Base-by-base conservation (phyloP, 1,284 basidiomycete species). In the Pulveroboletus sp. region DNA sequence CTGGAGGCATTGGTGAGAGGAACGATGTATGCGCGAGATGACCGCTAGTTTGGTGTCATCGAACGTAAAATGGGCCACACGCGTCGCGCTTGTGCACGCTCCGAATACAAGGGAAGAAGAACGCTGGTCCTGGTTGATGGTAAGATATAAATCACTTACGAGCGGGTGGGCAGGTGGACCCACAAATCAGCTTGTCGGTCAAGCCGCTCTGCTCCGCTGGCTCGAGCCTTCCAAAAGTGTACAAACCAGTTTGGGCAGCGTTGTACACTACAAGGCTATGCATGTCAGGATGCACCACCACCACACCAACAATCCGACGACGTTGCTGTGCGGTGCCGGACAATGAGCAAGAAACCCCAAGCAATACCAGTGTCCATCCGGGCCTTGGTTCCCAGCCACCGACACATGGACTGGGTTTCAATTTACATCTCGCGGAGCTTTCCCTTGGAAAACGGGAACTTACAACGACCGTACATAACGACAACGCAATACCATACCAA, bases 151-250 rank as follows among this genome's bases (percentile, higher is more conserved):
- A 43, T 26, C 18, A 49, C 45, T 40, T 42, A 43, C 55, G 8
- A 24, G 49, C 20, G 7, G 38, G 31, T 26, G 5, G 24, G 43
- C 65, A 36, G 42, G 5, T 54, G 65, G 59, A 67, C 65, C 68
- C 51, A 70, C 65, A 58, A 58, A 57, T 2, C n/a, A 36, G 25
- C 15, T 35, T 11, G 53, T 66, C 45, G 33, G 62, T 47, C 24
- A 35, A 49, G 25, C 36, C 42, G 55, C 61, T 47, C 58, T 18
- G 43, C 31, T 43, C 49, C 43, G 33, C 18, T 1, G 54, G 58
- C 52, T 40, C 57, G 35, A 48, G 25, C 14, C 9, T 67, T 56
- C 65, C 68, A 59, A 70, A 70, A 55, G 24, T 12, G 57, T 57
- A 62, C 52, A 52, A 46, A 42, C 26, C 6, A 18, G 45, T 42